Conservation (phyloP, 1,284 basidiomycete species). For the Omphalotus olearius region DNA sequence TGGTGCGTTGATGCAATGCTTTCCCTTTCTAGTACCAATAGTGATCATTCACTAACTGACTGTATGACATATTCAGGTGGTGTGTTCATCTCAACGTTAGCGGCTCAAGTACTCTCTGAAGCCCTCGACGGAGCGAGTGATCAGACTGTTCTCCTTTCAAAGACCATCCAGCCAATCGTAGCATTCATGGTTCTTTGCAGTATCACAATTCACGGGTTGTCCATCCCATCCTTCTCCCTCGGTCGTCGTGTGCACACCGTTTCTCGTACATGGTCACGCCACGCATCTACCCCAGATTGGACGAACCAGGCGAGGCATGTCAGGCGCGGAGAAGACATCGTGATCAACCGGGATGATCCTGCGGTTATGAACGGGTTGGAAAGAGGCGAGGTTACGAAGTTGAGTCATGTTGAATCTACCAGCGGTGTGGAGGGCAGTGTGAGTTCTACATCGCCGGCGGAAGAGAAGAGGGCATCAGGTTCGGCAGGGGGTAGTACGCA, state of each 20-base stretch:
- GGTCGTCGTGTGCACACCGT: slow-evolving; percentile 86
- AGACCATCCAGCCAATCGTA: slow-evolving; percentile 84
- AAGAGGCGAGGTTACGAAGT: slow-evolving; percentile 36
- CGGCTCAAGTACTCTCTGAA: slow-evolving; percentile 62
- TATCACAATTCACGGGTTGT: slow-evolving; percentile 84
- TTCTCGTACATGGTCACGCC: slow-evolving; percentile 73
- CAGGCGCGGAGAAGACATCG: slow-evolving; percentile 63
- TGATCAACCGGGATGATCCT: slow-evolving; percentile 64
- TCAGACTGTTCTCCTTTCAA: slow-evolving; percentile 64
- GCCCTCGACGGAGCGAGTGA: slow-evolving; percentile 49
- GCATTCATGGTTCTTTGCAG: slow-evolving; percentile 90
- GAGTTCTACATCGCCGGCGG: neutral
- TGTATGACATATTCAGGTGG: slow-evolving; percentile 45
- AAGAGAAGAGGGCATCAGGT: too few relatives aligned
- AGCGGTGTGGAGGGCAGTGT: neutral
- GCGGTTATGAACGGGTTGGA: slow-evolving; percentile 33
- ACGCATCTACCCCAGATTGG: slow-evolving; percentile 46
- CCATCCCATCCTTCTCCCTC: slow-evolving; percentile 90
- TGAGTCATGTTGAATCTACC: slow-evolving; percentile 4
- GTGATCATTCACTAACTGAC: neutral
- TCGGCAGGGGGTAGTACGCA: too few relatives aligned
- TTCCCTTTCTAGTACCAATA: slow-evolving; percentile 3
- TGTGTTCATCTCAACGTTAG: slow-evolving; percentile 89
- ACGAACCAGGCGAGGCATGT: slow-evolving; percentile 72
- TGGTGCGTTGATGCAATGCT: slow-evolving; percentile 40